Percentiles rank a stretch among this genome's conserved stretches.
phyloP scores from a whole-genome alignment of 2,329 filamentous ascomycete species.

The Daldinia eschscholtzii region DNA sequence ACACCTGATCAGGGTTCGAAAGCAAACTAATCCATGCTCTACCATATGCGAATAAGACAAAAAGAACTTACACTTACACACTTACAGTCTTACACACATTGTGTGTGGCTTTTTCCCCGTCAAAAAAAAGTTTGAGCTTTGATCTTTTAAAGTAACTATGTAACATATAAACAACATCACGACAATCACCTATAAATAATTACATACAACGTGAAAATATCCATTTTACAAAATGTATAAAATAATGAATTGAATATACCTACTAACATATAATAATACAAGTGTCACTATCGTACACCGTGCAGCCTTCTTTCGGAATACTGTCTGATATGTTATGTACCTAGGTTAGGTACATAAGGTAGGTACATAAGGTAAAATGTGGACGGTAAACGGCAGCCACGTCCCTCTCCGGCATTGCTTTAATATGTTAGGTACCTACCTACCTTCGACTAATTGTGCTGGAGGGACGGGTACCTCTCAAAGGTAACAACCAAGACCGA shows the following conservation, averaged over 20 bases:
- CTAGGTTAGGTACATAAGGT: not conserved
- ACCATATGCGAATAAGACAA: conserved; percentile 7
- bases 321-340: not conserved
- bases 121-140: not conserved
- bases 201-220: not conserved
- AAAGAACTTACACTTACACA: not conserved
- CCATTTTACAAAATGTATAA: not conserved
- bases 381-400: not conserved
- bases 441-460: conserved; percentile 4
- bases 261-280: not conserved
- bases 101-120: not conserved
- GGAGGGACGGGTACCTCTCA: conserved; percentile 39
- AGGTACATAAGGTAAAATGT: not conserved
- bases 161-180: not conserved
- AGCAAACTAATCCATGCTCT: conserved; percentile 32
- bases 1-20: conserved; percentile 33
- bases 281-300: not conserved
- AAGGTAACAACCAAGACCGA: conserved; percentile 28
- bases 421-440: too few species aligned
- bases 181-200: not conserved
- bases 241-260: not conserved
- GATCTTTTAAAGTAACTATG: not conserved
- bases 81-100: not conserved
- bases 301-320: not conserved
- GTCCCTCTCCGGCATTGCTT: conserved; percentile 6